Evolutionary conservation across 805 yeast genomes (phyloP).

Genomic region (Tetrapisispora phaffii): DNA sequence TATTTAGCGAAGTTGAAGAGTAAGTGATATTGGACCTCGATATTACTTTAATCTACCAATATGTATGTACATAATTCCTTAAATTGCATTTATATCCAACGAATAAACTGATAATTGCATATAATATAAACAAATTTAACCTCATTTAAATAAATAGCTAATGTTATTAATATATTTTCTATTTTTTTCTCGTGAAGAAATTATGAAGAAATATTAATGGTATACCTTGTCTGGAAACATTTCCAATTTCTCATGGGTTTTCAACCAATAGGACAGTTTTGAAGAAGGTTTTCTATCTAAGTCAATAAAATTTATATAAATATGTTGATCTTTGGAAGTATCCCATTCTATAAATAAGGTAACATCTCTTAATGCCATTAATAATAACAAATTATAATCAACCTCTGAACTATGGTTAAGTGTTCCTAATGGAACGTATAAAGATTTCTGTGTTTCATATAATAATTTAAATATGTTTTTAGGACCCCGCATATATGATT

Average conservation of each 20-base stretch:
- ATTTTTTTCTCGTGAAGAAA: background rate
- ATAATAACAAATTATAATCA: constrained; percentile 14
- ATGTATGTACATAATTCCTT: too few relatives aligned
- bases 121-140: background rate
- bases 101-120: too few relatives aligned
- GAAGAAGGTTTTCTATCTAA: constrained; percentile 42
- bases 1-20: constrained; percentile 36
- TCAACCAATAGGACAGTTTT: constrained; percentile 41
- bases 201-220: background rate
- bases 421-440: constrained; percentile 1
- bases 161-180: too few relatives aligned
- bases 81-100: background rate
- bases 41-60: too few relatives aligned
- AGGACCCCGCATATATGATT: constrained; percentile 12
- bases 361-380: constrained; percentile 34
- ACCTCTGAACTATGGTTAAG: constrained; percentile 5
- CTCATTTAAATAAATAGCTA: too few relatives aligned
- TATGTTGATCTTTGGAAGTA: background rate
- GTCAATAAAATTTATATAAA: constrained; percentile 34
- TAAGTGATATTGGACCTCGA: background rate
- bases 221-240: background rate
- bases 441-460: constrained; percentile 15
- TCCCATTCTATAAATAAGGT: constrained; percentile 28
- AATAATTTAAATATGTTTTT: constrained; percentile 20
- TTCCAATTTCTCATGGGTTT: constrained; percentile 29